Evolutionary conservation across 768 basidiomycete species (phyloP), one percentile per base, ranked within the genome.

Genomic region (Rhodosporidiobolus odoratus): DNA sequence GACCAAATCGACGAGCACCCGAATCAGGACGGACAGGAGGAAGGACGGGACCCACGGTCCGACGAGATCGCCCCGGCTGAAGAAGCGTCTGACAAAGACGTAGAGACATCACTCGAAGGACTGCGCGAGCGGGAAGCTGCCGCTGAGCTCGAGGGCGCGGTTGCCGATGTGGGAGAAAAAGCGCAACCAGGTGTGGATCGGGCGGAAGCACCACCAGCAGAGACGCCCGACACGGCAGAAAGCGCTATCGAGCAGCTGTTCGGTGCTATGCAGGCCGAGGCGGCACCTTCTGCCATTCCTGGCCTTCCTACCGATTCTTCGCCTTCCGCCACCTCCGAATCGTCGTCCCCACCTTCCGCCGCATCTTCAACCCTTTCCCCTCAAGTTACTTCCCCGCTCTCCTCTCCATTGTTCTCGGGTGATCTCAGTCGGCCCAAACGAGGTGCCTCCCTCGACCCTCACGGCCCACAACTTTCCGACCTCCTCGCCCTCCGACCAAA

Each of bases 391-490:
- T 52, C 34, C 17, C 52, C 38, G 2, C 40, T 45, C 12, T 27
- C 7, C 38, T 43, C 35, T 21, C 16, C 32, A n/a, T n/a, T n/a
- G n/a, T n/a, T n/a, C n/a, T n/a, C n/a, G n/a, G n/a, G n/a, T n/a
- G n/a, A n/a, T n/a, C n/a, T n/a, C n/a, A n/a, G n/a, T n/a, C n/a
- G n/a, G n/a, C n/a, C n/a, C 34, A 19, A 40, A 53, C 8, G 27
- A 32, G 34, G 48, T 25, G 37, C 8, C 21, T 9, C 27, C 63
- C 68, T 50, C 21, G 12, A 41, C 58, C 17, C 56, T 21, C 19
- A 12, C 12, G 63, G 50, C 23, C 67, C 67, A 2, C 66, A 62
- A 4, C 7, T 54, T 17, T 3, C 32, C 38, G 73, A 74, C 64
- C 56, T 74, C 37, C 5, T 5, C 34, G 13, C 19, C 8, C 35